Conservation (phyloP, 2,329 filamentous ascomycete genomes). For the Arthroderma sp. region DNA sequence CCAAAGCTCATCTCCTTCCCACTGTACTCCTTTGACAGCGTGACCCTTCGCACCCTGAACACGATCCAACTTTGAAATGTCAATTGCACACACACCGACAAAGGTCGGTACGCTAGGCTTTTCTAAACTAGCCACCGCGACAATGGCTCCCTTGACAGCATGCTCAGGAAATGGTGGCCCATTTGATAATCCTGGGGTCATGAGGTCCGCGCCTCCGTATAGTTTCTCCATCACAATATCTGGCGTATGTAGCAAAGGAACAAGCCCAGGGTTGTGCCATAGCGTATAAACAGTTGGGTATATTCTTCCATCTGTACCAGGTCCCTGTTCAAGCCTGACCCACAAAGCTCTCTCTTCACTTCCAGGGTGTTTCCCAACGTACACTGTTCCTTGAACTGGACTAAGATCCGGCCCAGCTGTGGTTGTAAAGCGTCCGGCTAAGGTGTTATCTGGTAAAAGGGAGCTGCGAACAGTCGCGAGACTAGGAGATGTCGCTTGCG, state of each 20-base stretch:
- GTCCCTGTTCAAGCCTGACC: slow-evolving; percentile 47
- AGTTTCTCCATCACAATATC: slow-evolving; percentile 47
- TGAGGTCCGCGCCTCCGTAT: slow-evolving; percentile 51
- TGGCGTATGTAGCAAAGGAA: slow-evolving; percentile 53
- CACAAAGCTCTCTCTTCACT: slow-evolving; percentile 50
- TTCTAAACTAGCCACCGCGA: slow-evolving; percentile 50
- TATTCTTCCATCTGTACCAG: slow-evolving; percentile 26
- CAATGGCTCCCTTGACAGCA: slow-evolving; percentile 47
- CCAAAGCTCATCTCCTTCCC: slow-evolving; percentile 59
- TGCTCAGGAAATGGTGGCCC: slow-evolving; percentile 50
- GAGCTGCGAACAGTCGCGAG: slow-evolving; percentile 42
- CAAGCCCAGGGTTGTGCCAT: slow-evolving; percentile 49
- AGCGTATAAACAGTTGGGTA: slow-evolving; percentile 49
- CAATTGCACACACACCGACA: slow-evolving; percentile 52
- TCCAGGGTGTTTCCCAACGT: slow-evolving; percentile 46
- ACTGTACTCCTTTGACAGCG: slow-evolving; percentile 53
- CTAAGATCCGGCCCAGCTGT: slow-evolving; percentile 49
- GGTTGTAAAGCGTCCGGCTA: slow-evolving; percentile 52
- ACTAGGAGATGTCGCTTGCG: slow-evolving; percentile 30
- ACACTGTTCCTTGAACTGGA: slow-evolving; percentile 50
- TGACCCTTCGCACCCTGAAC: slow-evolving; percentile 51
- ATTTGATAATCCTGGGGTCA: slow-evolving; percentile 53
- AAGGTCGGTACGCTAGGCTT: slow-evolving; percentile 48
- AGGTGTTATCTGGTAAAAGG: slow-evolving; percentile 49
- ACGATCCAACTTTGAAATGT: slow-evolving; percentile 41